Conservation (phyloP, 306 rosid species). For the Alnus rubra region DNA sequence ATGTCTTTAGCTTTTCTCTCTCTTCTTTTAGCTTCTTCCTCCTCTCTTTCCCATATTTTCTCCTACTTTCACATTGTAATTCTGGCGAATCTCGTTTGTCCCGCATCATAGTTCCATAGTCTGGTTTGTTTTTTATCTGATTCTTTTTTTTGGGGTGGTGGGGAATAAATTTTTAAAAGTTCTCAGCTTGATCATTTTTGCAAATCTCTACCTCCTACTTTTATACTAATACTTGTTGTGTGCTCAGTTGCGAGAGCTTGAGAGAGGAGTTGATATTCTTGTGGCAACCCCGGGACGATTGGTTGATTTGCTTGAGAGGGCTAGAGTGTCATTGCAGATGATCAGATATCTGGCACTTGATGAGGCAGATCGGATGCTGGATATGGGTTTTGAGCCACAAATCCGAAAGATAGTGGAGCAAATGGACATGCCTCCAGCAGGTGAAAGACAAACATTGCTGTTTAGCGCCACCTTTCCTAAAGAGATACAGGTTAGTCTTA, state of each 20-base stretch:
- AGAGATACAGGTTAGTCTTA: conserved; percentile 75
- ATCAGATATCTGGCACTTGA: conserved; percentile 77
- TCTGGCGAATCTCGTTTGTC: too few relatives aligned
- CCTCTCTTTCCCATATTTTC: too few relatives aligned
- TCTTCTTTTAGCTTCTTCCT: too few relatives aligned
- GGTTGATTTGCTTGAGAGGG: conserved; percentile 88
- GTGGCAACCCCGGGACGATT: conserved; percentile 93
- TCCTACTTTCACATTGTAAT: too few relatives aligned
- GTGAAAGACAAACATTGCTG: conserved; percentile 74
- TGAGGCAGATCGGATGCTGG: conserved; percentile 94
- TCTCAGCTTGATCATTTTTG: conserved; percentile 2
- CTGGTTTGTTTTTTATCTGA: too few relatives aligned
- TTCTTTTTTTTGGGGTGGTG: background rate
- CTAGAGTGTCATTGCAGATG: conserved; percentile 76
- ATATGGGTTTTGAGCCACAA: conserved; percentile 97
- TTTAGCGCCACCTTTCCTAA: conserved; percentile 86
- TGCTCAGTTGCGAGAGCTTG: conserved; percentile 71
- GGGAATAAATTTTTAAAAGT: background rate
- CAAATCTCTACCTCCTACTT: conserved; percentile 20
- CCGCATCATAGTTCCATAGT: too few relatives aligned
- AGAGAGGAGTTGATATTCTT: conserved; percentile 88
- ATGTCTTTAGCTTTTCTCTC: too few relatives aligned
- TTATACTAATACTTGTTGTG: conserved; percentile 17
- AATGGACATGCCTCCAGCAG: conserved; percentile 88
- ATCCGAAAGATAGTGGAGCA: conserved; percentile 82